These are phyloP conservation scores for Pleurotus eryngii DNA, from an alignment of 768 basidiomycete genomes.

Conservation along the genomic window DNA sequence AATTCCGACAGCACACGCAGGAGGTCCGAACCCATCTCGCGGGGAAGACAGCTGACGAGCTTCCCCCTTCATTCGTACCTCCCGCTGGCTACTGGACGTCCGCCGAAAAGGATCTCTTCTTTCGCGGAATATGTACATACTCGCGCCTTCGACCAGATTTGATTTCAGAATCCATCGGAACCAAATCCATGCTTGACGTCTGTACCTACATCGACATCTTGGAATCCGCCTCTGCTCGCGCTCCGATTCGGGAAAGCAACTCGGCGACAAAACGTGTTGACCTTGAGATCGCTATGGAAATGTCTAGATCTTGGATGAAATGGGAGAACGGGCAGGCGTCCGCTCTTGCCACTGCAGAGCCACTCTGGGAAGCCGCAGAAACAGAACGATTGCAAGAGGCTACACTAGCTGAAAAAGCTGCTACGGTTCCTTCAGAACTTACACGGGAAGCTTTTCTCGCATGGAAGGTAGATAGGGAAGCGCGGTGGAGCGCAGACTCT, in stretches of 20 bases:
- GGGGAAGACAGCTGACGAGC: slow-evolving; percentile 24
- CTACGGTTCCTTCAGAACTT: slow-evolving; percentile 6
- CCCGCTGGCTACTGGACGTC: slow-evolving; percentile 57
- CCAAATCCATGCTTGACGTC: slow-evolving; percentile 67
- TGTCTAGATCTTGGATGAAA: slow-evolving; percentile 46
- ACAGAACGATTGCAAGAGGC: slow-evolving; percentile 16
- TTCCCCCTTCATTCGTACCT: slow-evolving; percentile 31
- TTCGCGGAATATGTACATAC: slow-evolving; percentile 61
- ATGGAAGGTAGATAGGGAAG: slow-evolving; percentile 20
- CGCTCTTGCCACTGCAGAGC: slow-evolving; percentile 23
- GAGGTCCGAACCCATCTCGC: slow-evolving; percentile 33
- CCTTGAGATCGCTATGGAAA: slow-evolving; percentile 42
- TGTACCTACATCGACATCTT: slow-evolving; percentile 61
- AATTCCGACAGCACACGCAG: slow-evolving; percentile 31
- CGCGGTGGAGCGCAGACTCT: slow-evolving; percentile 22
- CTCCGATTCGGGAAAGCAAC: not conserved
- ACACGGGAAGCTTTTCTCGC: slow-evolving; percentile 11
- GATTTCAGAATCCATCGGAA: slow-evolving; percentile 62
- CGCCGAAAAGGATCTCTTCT: slow-evolving; percentile 68
- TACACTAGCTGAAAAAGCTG: slow-evolving; percentile 12
- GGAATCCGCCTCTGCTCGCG: slow-evolving; percentile 29
- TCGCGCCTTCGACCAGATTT: slow-evolving; percentile 78
- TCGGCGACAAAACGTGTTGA: slow-evolving; percentile 10
- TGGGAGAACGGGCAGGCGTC: slow-evolving; percentile 45
- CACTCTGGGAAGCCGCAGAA: slow-evolving; percentile 20